These are phyloP conservation scores for Zea mays DNA, from an alignment of 176 grass and related monocot species.

Conservation along the genomic window Zm-B73-REFERENCE-NAM-5.0 NC_050096.1:249783001-249783500, in stretches of 20 bases:
- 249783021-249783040: constrained; percentile 86
- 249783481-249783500: too few relatives aligned
- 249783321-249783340: too few relatives aligned
- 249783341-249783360: too few relatives aligned
- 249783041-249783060: constrained; percentile 88
- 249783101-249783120: constrained; percentile 22
- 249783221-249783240: background rate
- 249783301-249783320: too few relatives aligned
- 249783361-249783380: too few relatives aligned
- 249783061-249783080: constrained; percentile 92
- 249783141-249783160: constrained; percentile 23
- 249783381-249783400: too few relatives aligned
- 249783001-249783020: constrained; percentile 90
- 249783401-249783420: too few relatives aligned
- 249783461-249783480: too few relatives aligned
- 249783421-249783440: too few relatives aligned
- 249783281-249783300: too few relatives aligned
- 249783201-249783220: constrained; percentile 18
- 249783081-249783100: constrained; percentile 4
- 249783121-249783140: constrained; percentile 4
- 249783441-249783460: too few relatives aligned
- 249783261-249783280: background rate
- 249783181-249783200: background rate
- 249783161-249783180: constrained; percentile 2
- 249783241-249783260: background rate